A percentile compares a stretch with the other conserved stretches of the same genome.
phyloP scores from a whole-genome alignment of 345 rosid species.

The Lepidium aucheri region DNA sequence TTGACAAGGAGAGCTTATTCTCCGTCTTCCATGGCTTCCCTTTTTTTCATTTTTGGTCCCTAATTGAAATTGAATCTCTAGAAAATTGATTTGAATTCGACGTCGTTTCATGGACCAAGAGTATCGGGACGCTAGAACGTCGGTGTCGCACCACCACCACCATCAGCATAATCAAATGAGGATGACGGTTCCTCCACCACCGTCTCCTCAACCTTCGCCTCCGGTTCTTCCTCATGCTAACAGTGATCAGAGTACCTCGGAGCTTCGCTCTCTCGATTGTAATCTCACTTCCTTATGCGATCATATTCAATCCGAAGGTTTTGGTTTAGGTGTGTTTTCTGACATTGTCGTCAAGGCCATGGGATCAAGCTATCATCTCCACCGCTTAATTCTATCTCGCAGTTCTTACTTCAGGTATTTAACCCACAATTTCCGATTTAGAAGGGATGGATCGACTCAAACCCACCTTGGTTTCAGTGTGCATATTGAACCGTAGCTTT shows the following conservation, averaged over 20 bases:
- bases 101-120: constrained; percentile 9
- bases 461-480: neutral
- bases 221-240: constrained; percentile 49
- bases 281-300: constrained; percentile 88
- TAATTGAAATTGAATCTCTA: neutral
- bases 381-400: constrained; percentile 85
- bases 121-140: constrained; percentile 16
- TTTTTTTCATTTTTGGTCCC: neutral
- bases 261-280: constrained; percentile 72
- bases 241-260: constrained; percentile 56
- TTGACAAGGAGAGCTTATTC: neutral
- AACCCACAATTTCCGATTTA: neutral
- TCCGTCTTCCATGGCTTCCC: constrained; percentile 12
- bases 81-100: neutral
- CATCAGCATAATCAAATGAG: constrained; percentile 21
- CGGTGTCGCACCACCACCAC: constrained; percentile 30
- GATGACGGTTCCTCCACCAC: constrained; percentile 35
- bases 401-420: constrained; percentile 92
- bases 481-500: neutral
- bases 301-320: constrained; percentile 84
- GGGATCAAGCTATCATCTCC: constrained; percentile 87
- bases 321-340: constrained; percentile 77
- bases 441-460: neutral
- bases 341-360: constrained; percentile 76
- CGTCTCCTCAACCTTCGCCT: constrained; percentile 41